phyloP scores from a whole-genome alignment of 176 grass and related monocot species.

The Eragrostis nindensis region DNA sequence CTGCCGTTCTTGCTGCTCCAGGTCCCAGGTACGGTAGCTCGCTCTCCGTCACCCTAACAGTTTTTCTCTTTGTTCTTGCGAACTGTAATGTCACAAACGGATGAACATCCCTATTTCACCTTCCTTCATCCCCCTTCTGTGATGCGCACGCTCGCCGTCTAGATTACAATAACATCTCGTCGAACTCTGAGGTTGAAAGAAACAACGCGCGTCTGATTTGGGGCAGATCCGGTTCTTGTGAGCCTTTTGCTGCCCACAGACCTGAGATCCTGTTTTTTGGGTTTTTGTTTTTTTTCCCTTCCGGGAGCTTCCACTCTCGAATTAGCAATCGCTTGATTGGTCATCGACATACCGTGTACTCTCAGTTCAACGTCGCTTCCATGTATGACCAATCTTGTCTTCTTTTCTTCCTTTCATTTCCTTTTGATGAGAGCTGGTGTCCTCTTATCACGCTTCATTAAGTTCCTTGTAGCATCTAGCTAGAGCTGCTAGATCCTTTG shows the following conservation, averaged over 20 bases:
- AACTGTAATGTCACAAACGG: neutral
- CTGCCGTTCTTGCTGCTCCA: neutral
- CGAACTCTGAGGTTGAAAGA: neutral
- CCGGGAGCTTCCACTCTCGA: neutral
- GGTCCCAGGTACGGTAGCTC: neutral
- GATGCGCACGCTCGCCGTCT: neutral
- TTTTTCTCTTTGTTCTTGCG: too few relatives aligned
- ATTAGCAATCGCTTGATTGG: conserved; percentile 1
- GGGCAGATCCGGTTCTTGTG: conserved; percentile 2
- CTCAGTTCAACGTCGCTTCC: conserved; percentile 33
- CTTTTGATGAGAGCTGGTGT: neutral
- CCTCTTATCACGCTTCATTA: neutral
- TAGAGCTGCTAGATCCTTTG: neutral
- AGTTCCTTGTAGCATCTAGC: conserved; percentile 4
- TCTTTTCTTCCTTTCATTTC: neutral
- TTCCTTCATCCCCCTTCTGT: neutral
- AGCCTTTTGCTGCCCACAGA: neutral
- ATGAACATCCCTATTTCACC: neutral
- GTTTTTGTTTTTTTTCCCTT: neutral
- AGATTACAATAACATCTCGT: neutral
- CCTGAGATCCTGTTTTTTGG: neutral
- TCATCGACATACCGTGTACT: neutral
- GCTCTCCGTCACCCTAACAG: neutral
- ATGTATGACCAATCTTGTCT: neutral
- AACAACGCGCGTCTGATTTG: neutral